These are phyloP conservation scores for Chlorella sp. DNA, from an alignment of 139 green algal species.

Conservation along the genomic window DNA sequence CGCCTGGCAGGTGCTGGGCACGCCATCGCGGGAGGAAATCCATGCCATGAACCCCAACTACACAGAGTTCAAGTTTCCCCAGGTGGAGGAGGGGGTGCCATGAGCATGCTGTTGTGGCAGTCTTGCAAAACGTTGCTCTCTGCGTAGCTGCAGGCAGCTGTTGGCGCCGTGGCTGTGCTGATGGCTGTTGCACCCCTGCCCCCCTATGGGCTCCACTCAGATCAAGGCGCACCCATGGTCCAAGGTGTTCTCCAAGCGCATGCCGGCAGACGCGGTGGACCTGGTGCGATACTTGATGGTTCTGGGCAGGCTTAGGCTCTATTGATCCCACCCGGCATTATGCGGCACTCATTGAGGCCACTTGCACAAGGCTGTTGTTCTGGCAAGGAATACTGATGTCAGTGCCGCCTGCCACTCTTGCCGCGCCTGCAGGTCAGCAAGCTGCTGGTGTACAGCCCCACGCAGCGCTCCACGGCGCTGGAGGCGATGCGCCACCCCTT, in stretches of 20 bases:
- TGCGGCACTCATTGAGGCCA: too few relatives aligned
- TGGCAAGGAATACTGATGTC: too few relatives aligned
- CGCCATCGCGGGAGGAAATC: conserved; percentile 96
- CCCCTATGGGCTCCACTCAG: conserved; percentile 79
- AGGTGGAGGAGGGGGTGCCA: too few relatives aligned
- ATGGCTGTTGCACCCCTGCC: too few relatives aligned
- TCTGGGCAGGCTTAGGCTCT: too few relatives aligned
- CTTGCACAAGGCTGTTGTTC: too few relatives aligned
- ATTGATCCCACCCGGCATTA: too few relatives aligned
- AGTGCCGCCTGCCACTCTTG: conserved; percentile 83
- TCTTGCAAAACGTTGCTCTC: too few relatives aligned
- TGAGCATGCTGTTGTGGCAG: too few relatives aligned
- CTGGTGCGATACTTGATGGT: conserved; percentile 9
- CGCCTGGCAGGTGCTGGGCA: conserved; percentile 83
- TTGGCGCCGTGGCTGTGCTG: too few relatives aligned
- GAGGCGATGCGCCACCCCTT: conserved; percentile 92
- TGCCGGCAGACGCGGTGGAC: conserved; percentile 93
- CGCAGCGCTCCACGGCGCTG: conserved; percentile 75
- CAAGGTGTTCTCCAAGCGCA: conserved; percentile 96
- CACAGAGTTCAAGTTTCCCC: conserved; percentile 79
- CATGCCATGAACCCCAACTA: conserved; percentile 99
- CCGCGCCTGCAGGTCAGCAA: conserved; percentile 88
- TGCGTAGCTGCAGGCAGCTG: conserved; percentile 80
- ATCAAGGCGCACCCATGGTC: conserved; percentile 97
- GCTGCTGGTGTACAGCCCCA: conserved; percentile 94